These are phyloP conservation scores for Scheffersomyces segobiensis DNA, from an alignment of 1,139 yeast genomes.

Conservation along the genomic window DNA sequence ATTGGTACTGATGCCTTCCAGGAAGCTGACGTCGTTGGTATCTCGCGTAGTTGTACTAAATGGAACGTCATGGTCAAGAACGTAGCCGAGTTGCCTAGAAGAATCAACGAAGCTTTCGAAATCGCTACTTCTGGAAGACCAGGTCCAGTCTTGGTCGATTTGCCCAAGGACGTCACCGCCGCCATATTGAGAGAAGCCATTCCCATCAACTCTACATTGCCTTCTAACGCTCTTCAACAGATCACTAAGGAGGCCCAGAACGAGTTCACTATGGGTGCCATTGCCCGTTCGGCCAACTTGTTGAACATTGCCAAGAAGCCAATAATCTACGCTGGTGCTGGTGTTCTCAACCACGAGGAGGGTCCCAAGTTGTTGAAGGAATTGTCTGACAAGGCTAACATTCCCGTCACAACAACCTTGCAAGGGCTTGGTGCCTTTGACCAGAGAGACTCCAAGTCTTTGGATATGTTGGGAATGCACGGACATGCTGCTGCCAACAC, in stretches of 20 bases:
- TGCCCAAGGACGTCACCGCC: constrained; percentile 97
- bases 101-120: constrained; percentile 97
- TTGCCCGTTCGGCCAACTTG: constrained; percentile 74
- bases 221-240: constrained; percentile 73
- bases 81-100: constrained; percentile 89
- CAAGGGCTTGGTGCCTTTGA: constrained; percentile 95
- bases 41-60: constrained; percentile 94
- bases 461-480: constrained; percentile 98
- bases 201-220: constrained; percentile 82
- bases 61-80: constrained; percentile 99
- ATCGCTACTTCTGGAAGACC: constrained; percentile 96
- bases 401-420: constrained; percentile 93
- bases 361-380: constrained; percentile 82
- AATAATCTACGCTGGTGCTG: constrained; percentile 88
- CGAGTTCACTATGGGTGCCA: constrained; percentile 75
- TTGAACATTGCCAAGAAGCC: constrained; percentile 86
- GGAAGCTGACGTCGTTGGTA: constrained; percentile 97
- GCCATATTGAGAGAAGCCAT: constrained; percentile 83
- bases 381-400: constrained; percentile 84
- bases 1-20: constrained; percentile 99
- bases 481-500: constrained; percentile 94
- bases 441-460: constrained; percentile 84
- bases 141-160: constrained; percentile 95
- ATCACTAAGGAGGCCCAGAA: constrained; percentile 72
- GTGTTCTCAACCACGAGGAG: constrained; percentile 75